Conservation (phyloP, 768 basidiomycete species). For the Leucogyrophana mollusca region DNA sequence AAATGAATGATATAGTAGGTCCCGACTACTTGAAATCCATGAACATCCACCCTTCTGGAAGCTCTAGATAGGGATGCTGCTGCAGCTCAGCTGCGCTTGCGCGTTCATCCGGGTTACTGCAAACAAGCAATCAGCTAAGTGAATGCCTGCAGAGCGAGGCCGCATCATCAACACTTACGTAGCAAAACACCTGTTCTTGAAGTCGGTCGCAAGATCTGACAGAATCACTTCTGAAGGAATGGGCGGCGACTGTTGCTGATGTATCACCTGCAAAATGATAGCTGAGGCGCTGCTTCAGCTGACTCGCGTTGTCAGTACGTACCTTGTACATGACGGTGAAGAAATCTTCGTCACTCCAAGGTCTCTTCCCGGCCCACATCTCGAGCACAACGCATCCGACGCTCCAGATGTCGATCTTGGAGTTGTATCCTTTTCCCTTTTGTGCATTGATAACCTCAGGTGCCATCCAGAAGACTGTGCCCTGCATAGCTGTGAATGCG, state of each 20-base stretch:
- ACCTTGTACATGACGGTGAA: conserved; percentile 96
- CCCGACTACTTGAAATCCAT: conserved; percentile 40
- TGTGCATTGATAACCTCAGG: conserved; percentile 89
- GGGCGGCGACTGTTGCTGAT: conserved; percentile 82
- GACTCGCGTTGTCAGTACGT: conserved; percentile 16
- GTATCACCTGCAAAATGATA: conserved; percentile 61
- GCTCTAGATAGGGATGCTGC: conserved; percentile 72
- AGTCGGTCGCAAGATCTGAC: conserved; percentile 77
- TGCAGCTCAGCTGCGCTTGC: conserved; percentile 78
- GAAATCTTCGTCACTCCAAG: conserved; percentile 89
- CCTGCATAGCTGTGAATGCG: conserved; percentile 92
- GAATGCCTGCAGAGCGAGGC: no score
- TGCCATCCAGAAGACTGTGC: conserved; percentile 99
- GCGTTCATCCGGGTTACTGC: conserved; percentile 80
- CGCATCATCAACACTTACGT: conserved; percentile 52
- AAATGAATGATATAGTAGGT: conserved; percentile 26
- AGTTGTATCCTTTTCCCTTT: conserved; percentile 84
- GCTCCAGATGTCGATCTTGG: conserved; percentile 98
- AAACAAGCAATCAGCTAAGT: conserved; percentile 4
- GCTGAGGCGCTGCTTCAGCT: background rate
- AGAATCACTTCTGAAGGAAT: conserved; percentile 82
- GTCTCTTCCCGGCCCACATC: conserved; percentile 97
- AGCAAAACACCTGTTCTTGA: conserved; percentile 86
- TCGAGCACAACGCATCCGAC: conserved; percentile 98
- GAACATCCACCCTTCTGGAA: conserved; percentile 76